Evolutionary conservation across 2,329 filamentous ascomycete genomes (phyloP), one percentile per base, ranked within the genome.

Genomic region (Botrytis fragariae): DNA sequence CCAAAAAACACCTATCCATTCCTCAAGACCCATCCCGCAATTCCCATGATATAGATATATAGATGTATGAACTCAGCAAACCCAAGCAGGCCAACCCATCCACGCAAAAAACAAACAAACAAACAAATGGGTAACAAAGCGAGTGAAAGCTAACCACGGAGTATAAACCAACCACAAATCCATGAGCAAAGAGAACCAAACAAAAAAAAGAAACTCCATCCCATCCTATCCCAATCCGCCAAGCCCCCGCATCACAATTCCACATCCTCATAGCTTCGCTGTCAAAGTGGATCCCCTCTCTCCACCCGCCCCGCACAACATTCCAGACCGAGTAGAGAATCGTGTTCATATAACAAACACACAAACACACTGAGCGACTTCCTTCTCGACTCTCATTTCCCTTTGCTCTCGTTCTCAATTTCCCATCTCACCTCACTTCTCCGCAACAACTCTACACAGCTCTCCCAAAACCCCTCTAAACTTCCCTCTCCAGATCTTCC

Each of bases 401-500:
- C 57, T 32, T 10, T 35, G 16, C 57, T 35, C 18, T 32, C 29
- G 8, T 25, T 12, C 12, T 16, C 29, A 25, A 18, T n/a, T 25
- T 42, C 20, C 32, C 29, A 35, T 68, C 25, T 8, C 35, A 29
- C 0, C 35, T 32, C 14, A 57, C 60, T n/a, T 12, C 48, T 32
- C 64, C 16, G 35, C 54, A 20, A 22, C 35, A 18, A 57, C n/a
- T 8, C 8, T 57, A n/a, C 51, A 22, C 35, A 68, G 42, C 25
- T 57, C 65, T 18, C 35, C 65, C n/a, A 68, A 32, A 20, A 68
- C 65, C 9, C 65, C 65, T 29, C 65, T 29, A 14, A 68, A 68
- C 7, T 18, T 57, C 6, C 48, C 9, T 22, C 65, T 57, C 65
- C 65, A 68, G 22, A 68, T 37, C 35, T 12, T 39, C 35, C 48